These are phyloP conservation scores for Phaeosphaeriaceae sp. DNA, from an alignment of 2,329 filamentous ascomycete genomes.

Conservation along the genomic window DNA sequence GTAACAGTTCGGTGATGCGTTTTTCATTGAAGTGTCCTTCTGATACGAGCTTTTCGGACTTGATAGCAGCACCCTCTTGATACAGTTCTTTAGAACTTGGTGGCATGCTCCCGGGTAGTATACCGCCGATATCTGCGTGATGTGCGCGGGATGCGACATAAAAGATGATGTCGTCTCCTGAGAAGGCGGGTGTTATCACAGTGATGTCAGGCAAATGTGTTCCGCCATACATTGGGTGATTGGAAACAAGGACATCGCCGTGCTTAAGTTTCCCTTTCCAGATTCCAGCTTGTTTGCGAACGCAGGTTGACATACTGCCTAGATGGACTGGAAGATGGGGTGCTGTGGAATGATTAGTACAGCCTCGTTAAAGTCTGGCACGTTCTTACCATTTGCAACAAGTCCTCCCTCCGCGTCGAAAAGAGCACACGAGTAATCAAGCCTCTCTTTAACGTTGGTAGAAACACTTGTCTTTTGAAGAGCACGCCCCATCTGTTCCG, in stretches of 20 bases:
- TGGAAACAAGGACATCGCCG: conserved; percentile 82
- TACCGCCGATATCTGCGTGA: conserved; percentile 85
- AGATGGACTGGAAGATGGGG: conserved; percentile 83
- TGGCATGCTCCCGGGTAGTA: conserved; percentile 83
- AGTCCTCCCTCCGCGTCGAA: conserved; percentile 78
- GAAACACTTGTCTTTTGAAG: conserved; percentile 81
- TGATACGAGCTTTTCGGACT: conserved; percentile 71
- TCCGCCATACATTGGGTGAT: conserved; percentile 83
- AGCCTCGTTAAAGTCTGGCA: neutral
- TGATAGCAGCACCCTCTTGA: conserved; percentile 64
- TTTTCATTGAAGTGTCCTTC: conserved; percentile 80
- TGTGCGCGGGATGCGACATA: conserved; percentile 82
- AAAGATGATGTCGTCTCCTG: conserved; percentile 76
- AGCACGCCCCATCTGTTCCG: conserved; percentile 82
- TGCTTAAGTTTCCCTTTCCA: conserved; percentile 79
- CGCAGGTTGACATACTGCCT: conserved; percentile 85
- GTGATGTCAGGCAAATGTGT: conserved; percentile 87
- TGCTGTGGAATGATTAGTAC: conserved; percentile 49
- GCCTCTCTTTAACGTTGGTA: conserved; percentile 80
- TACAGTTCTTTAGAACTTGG: conserved; percentile 69
- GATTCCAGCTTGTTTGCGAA: conserved; percentile 77
- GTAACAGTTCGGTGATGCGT: conserved; percentile 73
- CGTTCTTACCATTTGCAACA: conserved; percentile 68
- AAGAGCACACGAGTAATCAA: conserved; percentile 83
- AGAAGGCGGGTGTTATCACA: conserved; percentile 79